Evolutionary conservation across 2,329 filamentous ascomycete genomes (phyloP), one percentile per base, ranked within the genome.

Genomic region (Geosmithia putterillii): DNA sequence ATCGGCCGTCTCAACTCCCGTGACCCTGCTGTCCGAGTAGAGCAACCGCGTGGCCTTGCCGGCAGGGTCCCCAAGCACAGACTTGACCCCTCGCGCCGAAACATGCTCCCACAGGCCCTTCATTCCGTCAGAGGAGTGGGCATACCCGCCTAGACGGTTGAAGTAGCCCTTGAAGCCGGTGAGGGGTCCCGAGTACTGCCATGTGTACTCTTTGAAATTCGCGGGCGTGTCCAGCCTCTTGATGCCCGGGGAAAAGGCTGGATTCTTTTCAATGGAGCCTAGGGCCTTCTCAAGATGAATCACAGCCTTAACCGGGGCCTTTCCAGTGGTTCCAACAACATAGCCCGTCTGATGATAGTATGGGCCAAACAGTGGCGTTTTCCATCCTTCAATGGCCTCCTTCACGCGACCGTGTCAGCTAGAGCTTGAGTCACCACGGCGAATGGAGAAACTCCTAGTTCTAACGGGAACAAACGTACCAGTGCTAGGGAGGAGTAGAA

Each of bases 111-210:
- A 19, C 5, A 40, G 7, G 5, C 18, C 38, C 14, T 15, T 22
- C 12, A 40, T 15, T 8, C 75, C 68, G 45, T 77, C 66, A 0
- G 64, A 67, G 0, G 74, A 70, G 46, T 78, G 73, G 1, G 72
- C 73, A 44, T 79, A 79, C 1, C 76, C 74, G 12, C 69, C 74
- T 7, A 71, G 65, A 3, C 59, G 61, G 51, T 81, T 81, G 36
- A 74, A 62, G 52, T 81, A 81, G 7, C 77, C 77, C 22, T 62
- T 65, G 70, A 74, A 81, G 1, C 69, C 69, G 23, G n/a, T 35
- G 50, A 75, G 52, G 0, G 64, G 59, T 0, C 72, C 74, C 12
- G 38, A 17, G 14, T 17, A 19, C n/a, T 40, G 38, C 38, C 38
- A 40, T 4, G 38, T 19, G n/a, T 40, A 40, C 7, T 40, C 74